These are phyloP conservation scores for Paraphaeosphaeria minitans DNA, from an alignment of 2,329 filamentous ascomycete species.

Conservation along the genomic window DNA sequence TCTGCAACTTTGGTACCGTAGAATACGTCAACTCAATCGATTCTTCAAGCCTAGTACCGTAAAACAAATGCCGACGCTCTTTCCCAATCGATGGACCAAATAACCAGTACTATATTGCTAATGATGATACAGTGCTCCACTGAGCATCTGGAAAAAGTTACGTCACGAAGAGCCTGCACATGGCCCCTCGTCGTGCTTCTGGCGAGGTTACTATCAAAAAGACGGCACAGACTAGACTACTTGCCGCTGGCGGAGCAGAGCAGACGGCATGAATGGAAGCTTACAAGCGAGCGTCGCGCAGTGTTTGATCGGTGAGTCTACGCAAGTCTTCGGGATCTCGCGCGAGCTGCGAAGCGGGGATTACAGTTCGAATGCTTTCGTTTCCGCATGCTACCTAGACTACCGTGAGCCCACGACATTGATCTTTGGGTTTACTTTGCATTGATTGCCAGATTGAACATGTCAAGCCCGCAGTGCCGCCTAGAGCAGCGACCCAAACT, in stretches of 20 bases:
- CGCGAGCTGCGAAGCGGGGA: not conserved
- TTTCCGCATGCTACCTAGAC: not conserved
- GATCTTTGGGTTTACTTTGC: not conserved
- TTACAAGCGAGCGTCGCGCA: not conserved
- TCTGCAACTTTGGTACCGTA: too few species aligned
- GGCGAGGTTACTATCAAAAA: not conserved
- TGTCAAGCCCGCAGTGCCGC: not conserved
- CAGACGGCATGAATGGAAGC: not conserved
- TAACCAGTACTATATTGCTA: too few species aligned
- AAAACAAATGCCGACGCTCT: too few species aligned
- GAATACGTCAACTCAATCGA: too few species aligned
- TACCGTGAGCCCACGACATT: not conserved
- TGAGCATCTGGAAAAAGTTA: too few species aligned
- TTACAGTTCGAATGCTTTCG: not conserved
- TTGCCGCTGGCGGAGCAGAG: not conserved
- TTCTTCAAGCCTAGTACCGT: too few species aligned
- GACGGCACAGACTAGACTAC: not conserved
- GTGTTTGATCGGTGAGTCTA: not conserved
- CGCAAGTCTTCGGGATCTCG: not conserved
- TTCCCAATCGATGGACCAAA: too few species aligned
- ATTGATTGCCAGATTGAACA: not conserved
- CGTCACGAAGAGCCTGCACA: not conserved
- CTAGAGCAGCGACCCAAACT: not conserved
- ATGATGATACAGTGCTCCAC: too few species aligned
- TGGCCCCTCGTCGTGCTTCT: too few species aligned